phyloP scores from a whole-genome alignment of 805 yeast genomes.

The Kurtzmaniella fragi region DNA sequence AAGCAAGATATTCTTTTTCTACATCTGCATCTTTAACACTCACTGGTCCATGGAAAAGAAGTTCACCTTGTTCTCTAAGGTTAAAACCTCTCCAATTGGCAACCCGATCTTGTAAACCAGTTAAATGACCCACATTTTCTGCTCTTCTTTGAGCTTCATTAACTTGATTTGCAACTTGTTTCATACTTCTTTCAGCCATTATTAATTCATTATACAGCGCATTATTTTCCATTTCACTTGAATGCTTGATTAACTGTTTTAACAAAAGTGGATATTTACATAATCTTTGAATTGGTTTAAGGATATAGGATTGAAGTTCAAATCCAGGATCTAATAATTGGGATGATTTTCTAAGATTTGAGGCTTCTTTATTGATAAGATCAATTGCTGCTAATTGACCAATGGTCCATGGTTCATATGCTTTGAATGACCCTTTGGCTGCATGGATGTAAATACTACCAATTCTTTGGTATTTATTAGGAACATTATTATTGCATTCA shows the following conservation, averaged over 20 bases:
- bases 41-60: constrained; percentile 69
- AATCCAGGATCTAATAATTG: constrained; percentile 73
- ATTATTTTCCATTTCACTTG: constrained; percentile 36
- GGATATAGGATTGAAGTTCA: constrained; percentile 82
- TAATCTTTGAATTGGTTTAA: constrained; percentile 95
- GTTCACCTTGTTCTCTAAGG: constrained; percentile 75
- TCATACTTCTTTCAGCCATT: constrained; percentile 67
- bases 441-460: constrained; percentile 88
- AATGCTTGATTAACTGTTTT: constrained; percentile 64
- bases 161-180: constrained; percentile 78
- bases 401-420: constrained; percentile 92
- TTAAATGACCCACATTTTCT: constrained; percentile 72
- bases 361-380: constrained; percentile 60
- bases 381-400: constrained; percentile 87
- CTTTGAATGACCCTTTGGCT: constrained; percentile 70
- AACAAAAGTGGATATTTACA: constrained; percentile 89
- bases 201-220: constrained; percentile 58
- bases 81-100: constrained; percentile 91
- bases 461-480: constrained; percentile 71
- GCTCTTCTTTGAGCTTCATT: constrained; percentile 92
- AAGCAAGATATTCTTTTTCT: constrained; percentile 86
- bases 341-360: constrained; percentile 50
- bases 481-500: constrained; percentile 79
- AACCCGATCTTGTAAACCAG: constrained; percentile 68
- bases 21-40: constrained; percentile 62